phyloP scores from a whole-genome alignment of 1,139 yeast genomes.

The Blastobotrys persicus region DNA sequence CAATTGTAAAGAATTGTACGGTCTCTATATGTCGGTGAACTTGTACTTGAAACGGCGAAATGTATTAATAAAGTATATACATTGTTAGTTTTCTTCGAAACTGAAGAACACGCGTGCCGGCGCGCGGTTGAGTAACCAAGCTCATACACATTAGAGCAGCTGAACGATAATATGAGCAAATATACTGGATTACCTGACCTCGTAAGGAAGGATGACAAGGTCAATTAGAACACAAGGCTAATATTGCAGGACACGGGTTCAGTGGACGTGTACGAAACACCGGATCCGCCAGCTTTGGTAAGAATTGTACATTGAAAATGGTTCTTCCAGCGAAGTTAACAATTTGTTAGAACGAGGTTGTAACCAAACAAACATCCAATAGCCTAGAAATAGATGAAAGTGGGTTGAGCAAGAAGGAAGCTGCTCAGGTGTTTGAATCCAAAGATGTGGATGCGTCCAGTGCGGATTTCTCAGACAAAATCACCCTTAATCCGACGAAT shows the following conservation, averaged over 20 bases:
- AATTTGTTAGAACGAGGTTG: not conserved
- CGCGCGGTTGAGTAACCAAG: slow-evolving; percentile 1
- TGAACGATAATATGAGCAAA: slow-evolving; percentile 15
- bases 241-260: slow-evolving; percentile 18
- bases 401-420: slow-evolving; percentile 3
- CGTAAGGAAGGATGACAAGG: slow-evolving; percentile 14
- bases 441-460: slow-evolving; percentile 20
- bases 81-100: no score
- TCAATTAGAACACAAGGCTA: not conserved
- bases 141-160: no score
- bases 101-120: not conserved
- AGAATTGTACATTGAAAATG: not conserved
- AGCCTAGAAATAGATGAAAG: slow-evolving; percentile 2
- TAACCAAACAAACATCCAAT: not conserved
- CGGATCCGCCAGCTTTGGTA: slow-evolving; percentile 6
- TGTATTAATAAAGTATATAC: no score
- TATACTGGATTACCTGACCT: slow-evolving; percentile 26
- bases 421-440: slow-evolving; percentile 20
- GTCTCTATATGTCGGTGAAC: no score
- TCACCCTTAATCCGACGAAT: slow-evolving; percentile 1
- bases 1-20: no score
- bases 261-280: slow-evolving; percentile 23
- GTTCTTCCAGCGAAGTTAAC: not conserved
- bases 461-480: slow-evolving; percentile 17
- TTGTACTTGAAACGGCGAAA: no score